Conservation (phyloP, 2,329 filamentous ascomycete species). For the Cladophialophora immunda region DNA sequence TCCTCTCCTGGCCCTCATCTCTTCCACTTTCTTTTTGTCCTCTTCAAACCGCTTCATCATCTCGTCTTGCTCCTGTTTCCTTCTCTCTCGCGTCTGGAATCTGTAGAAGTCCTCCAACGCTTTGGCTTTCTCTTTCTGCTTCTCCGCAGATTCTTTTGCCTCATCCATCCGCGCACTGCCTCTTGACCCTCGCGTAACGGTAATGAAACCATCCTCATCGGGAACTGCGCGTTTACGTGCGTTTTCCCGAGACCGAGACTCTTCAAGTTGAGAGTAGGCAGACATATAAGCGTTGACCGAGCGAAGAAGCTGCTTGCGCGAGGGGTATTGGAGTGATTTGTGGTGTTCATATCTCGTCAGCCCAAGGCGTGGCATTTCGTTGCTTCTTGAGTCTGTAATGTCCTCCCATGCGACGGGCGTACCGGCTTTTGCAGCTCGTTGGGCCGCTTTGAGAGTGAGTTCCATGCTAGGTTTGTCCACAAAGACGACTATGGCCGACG, state of each 20-base stretch:
- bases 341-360: conserved; percentile 66
- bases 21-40: conserved; percentile 74
- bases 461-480: conserved; percentile 84
- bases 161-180: conserved; percentile 77
- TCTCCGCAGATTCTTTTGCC: conserved; percentile 67
- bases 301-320: conserved; percentile 70
- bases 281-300: conserved; percentile 87
- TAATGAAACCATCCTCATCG: conserved; percentile 95
- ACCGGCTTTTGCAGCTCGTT: conserved; percentile 65
- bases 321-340: conserved; percentile 75
- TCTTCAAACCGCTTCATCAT: conserved; percentile 78
- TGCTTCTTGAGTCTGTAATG: conserved; percentile 61
- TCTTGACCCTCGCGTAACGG: conserved; percentile 80
- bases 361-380: conserved; percentile 63
- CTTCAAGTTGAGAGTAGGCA: conserved; percentile 73
- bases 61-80: conserved; percentile 76
- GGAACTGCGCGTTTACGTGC: conserved; percentile 76
- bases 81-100: conserved; percentile 82
- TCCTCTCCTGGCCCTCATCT: conserved; percentile 73
- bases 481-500: conserved; percentile 81
- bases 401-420: conserved; percentile 73
- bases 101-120: conserved; percentile 79
- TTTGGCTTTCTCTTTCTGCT: conserved; percentile 68
- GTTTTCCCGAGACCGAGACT: conserved; percentile 70
- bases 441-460: conserved; percentile 77